Conservation (phyloP, 2,329 filamentous ascomycete species). For the Neopestalotiopsis sp. region DNA sequence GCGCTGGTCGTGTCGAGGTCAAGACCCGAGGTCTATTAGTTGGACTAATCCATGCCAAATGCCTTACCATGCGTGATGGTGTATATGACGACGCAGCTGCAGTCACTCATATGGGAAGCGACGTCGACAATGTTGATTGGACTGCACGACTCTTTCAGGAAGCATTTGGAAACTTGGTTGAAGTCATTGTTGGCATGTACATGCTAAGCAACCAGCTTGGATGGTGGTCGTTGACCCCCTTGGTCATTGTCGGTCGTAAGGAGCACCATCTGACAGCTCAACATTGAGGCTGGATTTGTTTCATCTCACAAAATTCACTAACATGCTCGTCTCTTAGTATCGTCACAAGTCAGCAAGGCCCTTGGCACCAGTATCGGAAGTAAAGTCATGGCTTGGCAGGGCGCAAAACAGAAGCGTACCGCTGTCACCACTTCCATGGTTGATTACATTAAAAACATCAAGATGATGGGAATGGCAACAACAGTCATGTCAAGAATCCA, state of each 20-base stretch:
- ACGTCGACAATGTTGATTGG: conserved; percentile 5
- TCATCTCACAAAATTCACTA: background rate
- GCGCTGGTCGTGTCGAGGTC: background rate
- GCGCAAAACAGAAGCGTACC: conserved; percentile 10
- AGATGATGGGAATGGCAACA: conserved; percentile 15
- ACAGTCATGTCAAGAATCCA: conserved; percentile 13
- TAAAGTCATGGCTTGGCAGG: conserved; percentile 2
- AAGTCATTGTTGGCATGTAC: conserved; percentile 7
- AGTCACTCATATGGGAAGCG: conserved; percentile 17
- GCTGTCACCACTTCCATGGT: conserved; percentile 12
- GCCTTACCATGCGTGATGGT: conserved; percentile 11
- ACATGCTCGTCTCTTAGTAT: background rate
- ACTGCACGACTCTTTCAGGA: conserved; percentile 3
- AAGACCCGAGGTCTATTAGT: conserved; percentile 9
- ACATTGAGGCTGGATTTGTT: background rate
- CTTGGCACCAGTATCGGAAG: background rate
- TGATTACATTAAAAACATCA: conserved; percentile 16
- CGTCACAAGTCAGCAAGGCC: background rate
- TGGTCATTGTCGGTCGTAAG: conserved; percentile 6
- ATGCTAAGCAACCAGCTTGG: conserved; percentile 13
- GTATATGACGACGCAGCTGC: conserved; percentile 14
- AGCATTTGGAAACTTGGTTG: background rate
- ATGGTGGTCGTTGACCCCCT: conserved; percentile 13
- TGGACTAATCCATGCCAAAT: conserved; percentile 17
- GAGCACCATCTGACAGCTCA: background rate